phyloP scores from a whole-genome alignment of 108 stramenopile genomes.

The Cyclotella kingstonii region DNA sequence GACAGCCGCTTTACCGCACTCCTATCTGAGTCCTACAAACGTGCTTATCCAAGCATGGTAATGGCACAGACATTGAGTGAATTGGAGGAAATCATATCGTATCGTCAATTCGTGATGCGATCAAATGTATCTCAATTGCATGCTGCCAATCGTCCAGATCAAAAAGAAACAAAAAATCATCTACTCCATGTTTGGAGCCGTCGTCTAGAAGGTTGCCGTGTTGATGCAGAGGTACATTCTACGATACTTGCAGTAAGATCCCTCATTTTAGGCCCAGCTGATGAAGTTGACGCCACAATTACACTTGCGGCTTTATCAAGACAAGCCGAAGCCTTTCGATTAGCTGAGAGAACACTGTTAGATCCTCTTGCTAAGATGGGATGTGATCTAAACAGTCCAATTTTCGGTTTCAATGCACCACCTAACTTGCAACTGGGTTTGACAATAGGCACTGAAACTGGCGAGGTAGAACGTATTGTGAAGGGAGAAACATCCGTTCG shows the following conservation, averaged over 20 bases:
- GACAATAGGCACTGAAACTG: slow-evolving; percentile 18
- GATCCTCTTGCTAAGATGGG: slow-evolving; percentile 68
- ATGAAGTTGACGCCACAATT: slow-evolving; percentile 92
- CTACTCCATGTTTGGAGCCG: slow-evolving; percentile 79
- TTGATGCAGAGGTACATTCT: slow-evolving; percentile 86
- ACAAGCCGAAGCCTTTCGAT: slow-evolving; percentile 75
- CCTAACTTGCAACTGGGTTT: slow-evolving; percentile 33
- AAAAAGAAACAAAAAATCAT: slow-evolving; percentile 52
- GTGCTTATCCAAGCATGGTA: slow-evolving; percentile 92
- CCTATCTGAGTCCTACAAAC: slow-evolving; percentile 86
- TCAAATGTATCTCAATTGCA: slow-evolving; percentile 42
- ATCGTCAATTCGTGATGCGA: slow-evolving; percentile 63
- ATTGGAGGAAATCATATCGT: slow-evolving; percentile 94
- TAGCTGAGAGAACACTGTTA: slow-evolving; percentile 84
- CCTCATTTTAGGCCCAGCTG: slow-evolving; percentile 77
- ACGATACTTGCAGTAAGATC: slow-evolving; percentile 89
- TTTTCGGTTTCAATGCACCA: slow-evolving; percentile 71
- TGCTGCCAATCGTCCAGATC: slow-evolving; percentile 53
- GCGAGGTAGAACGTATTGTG: slow-evolving; percentile 48
- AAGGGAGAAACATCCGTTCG: slow-evolving; percentile 31
- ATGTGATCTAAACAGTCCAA: slow-evolving; percentile 60
- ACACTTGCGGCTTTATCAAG: slow-evolving; percentile 90
- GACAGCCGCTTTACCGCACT: slow-evolving; percentile 91
- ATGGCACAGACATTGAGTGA: slow-evolving; percentile 86
- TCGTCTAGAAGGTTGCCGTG: slow-evolving; percentile 80